Evolutionary conservation across 345 rosid species (phyloP).

Genomic region (Passiflora organensis): DNA sequence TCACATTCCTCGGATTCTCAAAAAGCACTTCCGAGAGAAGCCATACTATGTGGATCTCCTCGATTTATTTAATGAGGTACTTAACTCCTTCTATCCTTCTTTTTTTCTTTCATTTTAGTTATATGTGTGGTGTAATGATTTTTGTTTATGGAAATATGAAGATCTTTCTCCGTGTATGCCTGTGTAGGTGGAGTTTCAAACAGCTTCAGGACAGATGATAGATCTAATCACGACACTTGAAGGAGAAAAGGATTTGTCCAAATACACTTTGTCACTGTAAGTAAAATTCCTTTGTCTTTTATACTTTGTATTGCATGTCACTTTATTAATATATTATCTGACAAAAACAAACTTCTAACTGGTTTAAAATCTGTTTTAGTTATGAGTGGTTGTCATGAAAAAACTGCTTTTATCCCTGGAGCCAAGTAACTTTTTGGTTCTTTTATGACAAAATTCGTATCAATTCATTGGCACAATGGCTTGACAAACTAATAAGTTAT

Average conservation of each 20-base stretch:
- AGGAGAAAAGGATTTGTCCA: constrained; percentile 40
- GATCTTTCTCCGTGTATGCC: neutral
- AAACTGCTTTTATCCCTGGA: too few relatives aligned
- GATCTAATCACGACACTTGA: constrained; percentile 41
- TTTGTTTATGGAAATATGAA: neutral
- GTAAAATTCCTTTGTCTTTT: constrained; percentile 13
- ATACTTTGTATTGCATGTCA: neutral
- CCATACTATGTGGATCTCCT: constrained; percentile 56
- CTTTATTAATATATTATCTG: neutral
- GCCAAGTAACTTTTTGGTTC: too few relatives aligned
- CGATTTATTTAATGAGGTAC: constrained; percentile 62
- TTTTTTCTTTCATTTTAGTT: too few relatives aligned
- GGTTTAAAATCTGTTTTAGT: neutral
- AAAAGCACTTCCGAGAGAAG: constrained; percentile 47
- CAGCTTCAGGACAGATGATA: constrained; percentile 44
- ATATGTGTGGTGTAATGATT: neutral
- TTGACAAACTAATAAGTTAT: too few relatives aligned
- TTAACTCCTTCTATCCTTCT: neutral
- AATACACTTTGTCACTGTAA: constrained; percentile 32
- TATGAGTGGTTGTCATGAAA: too few relatives aligned
- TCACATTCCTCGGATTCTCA: constrained; percentile 59
- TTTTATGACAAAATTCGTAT: too few relatives aligned
- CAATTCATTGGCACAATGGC: too few relatives aligned
- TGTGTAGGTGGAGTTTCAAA: constrained; percentile 43
- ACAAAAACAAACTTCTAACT: neutral